Evolutionary conservation across 1,284 basidiomycete genomes (phyloP), one percentile per base, ranked within the genome.

Genomic region (Rhodofomes roseus): DNA sequence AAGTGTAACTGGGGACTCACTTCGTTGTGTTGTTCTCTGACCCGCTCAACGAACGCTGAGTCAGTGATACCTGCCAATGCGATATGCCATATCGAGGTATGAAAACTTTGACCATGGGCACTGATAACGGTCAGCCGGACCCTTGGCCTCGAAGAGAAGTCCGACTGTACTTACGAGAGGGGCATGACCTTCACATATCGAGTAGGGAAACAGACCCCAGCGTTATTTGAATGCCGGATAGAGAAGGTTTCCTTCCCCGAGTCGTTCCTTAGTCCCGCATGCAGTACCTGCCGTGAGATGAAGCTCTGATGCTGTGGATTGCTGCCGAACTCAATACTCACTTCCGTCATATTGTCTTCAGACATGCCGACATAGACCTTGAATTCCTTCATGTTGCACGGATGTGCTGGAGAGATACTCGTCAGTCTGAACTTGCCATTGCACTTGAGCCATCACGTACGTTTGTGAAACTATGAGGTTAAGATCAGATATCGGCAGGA

Each of bases 351-450:
- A 65, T 81, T 79, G 60, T 87, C 83, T 61, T 82, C 78, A n/a
- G 80, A 78, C 52, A 81, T 72, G 2, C 90, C 90, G 34, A 86
- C 79, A 62, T 82, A 84, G 5, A 92, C 68, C 69, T 86, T 87
- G 76, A 92, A 88, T 55, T 90, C 87, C 68, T 90, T 90, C 83
- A 90, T 86, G 67, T 90, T 92, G 69, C 90, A 93, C 41, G 89
- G 89, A 70, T 92, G 90, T 20, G 78, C 86, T 90, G 60, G n/a
- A n/a, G n/a, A n/a, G n/a, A n/a, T n/a, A n/a, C n/a, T n/a, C n/a
- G n/a, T n/a, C n/a, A n/a, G n/a, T n/a, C n/a, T n/a, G n/a, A n/a
- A n/a, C n/a, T n/a, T n/a, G n/a, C n/a, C n/a, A n/a, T n/a, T n/a
- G n/a, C n/a, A n/a, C n/a, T n/a, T 16, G 5, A 2, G 9, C 2